phyloP scores from a whole-genome alignment of 352 stramenopile species.

The Globisporangium parvum region DNA sequence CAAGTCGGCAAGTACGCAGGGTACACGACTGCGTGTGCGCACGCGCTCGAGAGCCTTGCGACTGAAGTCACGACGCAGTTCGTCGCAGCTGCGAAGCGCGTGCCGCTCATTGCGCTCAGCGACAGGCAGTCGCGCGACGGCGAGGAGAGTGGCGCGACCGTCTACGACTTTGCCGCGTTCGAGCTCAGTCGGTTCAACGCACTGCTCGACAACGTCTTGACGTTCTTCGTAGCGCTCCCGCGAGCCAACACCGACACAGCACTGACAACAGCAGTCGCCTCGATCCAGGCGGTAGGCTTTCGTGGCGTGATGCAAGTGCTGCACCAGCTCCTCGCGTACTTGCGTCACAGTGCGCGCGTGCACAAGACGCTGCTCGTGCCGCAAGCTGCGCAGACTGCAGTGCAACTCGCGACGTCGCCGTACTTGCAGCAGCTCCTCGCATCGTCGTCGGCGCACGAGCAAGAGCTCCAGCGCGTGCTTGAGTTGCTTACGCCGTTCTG shows the following conservation, averaged over 20 bases:
- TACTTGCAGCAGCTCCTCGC: slow-evolving; percentile 53
- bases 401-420: slow-evolving; percentile 54
- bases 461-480: slow-evolving; percentile 40
- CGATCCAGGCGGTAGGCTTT: slow-evolving; percentile 32
- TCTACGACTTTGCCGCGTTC: slow-evolving; percentile 25
- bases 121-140: slow-evolving; percentile 6
- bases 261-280: neutral
- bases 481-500: slow-evolving; percentile 30
- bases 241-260: slow-evolving; percentile 2
- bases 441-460: slow-evolving; percentile 35
- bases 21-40: slow-evolving; percentile 22
- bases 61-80: slow-evolving; percentile 23
- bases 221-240: slow-evolving; percentile 51
- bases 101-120: slow-evolving; percentile 35
- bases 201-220: slow-evolving; percentile 64
- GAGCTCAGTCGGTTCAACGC: slow-evolving; percentile 40
- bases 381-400: slow-evolving; percentile 32
- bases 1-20: slow-evolving; percentile 27
- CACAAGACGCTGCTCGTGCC: slow-evolving; percentile 29
- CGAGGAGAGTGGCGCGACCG: slow-evolving; percentile 1
- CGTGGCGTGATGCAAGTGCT: slow-evolving; percentile 53
- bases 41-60: slow-evolving; percentile 22
- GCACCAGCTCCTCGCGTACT: slow-evolving; percentile 54
- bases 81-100: slow-evolving; percentile 29
- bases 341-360: slow-evolving; percentile 32